Conservation (phyloP, 2,329 filamentous ascomycete genomes). For the Neoascochyta sp. region DNA sequence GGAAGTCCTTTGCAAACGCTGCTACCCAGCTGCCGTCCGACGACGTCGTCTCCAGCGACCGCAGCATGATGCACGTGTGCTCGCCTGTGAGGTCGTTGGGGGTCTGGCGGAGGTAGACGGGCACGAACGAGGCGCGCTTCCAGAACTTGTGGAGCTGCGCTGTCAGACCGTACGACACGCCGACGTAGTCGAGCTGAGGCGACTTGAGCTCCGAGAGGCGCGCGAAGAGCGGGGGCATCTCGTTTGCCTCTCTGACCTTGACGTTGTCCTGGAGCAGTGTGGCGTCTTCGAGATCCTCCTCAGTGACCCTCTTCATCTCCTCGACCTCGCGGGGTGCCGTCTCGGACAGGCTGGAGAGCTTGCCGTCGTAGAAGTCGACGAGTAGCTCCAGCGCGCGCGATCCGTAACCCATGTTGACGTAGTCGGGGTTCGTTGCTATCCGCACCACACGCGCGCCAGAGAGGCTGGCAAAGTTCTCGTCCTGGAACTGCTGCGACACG, state of each 20-base stretch:
- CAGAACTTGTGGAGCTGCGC: constrained; percentile 89
- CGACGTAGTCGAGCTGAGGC: constrained; percentile 81
- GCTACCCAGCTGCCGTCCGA: constrained; percentile 78
- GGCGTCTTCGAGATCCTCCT: constrained; percentile 72
- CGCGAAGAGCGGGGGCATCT: constrained; percentile 90
- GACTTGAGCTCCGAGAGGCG: constrained; percentile 81
- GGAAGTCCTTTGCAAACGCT: constrained; percentile 89
- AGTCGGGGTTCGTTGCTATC: constrained; percentile 95
- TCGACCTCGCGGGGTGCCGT: constrained; percentile 53
- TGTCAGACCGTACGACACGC: constrained; percentile 93
- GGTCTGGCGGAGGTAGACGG: constrained; percentile 92
- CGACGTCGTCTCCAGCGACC: constrained; percentile 59
- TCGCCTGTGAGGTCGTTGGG: constrained; percentile 95
- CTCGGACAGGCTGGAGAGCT: constrained; percentile 81
- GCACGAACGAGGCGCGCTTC: constrained; percentile 82
- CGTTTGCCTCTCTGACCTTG: constrained; percentile 80
- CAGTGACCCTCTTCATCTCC: constrained; percentile 73
- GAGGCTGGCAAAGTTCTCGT: constrained; percentile 89
- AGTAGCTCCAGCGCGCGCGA: constrained; percentile 83
- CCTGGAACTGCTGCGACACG: constrained; percentile 96
- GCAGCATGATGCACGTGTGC: constrained; percentile 96
- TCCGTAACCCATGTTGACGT: constrained; percentile 88
- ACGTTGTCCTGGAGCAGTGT: constrained; percentile 83
- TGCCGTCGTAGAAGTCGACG: constrained; percentile 89
- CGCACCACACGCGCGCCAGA: constrained; percentile 90